phyloP scores from a whole-genome alignment of 208 protist genomes.

The Willaertia magna region DNA sequence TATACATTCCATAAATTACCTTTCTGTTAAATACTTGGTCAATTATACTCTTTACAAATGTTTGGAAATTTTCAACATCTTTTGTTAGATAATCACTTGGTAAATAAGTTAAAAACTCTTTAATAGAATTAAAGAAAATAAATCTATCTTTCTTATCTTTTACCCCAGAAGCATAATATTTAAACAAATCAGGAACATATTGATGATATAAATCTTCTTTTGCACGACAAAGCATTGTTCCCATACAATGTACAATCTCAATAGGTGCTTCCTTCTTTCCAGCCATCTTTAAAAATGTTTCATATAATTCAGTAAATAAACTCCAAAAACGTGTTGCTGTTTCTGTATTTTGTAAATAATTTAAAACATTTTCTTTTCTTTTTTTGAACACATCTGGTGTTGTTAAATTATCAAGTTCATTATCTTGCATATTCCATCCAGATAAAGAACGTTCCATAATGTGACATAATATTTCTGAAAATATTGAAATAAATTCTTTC shows the following conservation, averaged over 20 bases:
- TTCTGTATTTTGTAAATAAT: background rate
- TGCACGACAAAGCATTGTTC: background rate
- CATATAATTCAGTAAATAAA: background rate
- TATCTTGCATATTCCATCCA: background rate
- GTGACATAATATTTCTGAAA: background rate
- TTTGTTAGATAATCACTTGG: background rate
- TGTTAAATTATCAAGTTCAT: background rate
- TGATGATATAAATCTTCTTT: background rate
- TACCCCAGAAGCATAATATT: background rate
- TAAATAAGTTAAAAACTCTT: background rate
- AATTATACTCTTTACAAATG: background rate
- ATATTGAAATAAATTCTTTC: background rate
- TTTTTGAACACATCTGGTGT: background rate
- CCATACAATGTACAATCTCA: background rate
- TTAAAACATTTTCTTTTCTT: background rate
- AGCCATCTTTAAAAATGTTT: background rate
- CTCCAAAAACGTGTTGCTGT: background rate
- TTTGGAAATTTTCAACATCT: background rate
- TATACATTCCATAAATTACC: background rate
- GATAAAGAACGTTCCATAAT: background rate
- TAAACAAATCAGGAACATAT: background rate
- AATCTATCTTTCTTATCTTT: conserved; percentile 1
- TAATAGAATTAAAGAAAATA: background rate
- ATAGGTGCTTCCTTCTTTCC: background rate
- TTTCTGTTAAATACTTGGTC: background rate